Evolutionary conservation across 345 rosid species (phyloP), one percentile per base, ranked within the genome.

Genomic region (Rhizophora apiculata): DNA sequence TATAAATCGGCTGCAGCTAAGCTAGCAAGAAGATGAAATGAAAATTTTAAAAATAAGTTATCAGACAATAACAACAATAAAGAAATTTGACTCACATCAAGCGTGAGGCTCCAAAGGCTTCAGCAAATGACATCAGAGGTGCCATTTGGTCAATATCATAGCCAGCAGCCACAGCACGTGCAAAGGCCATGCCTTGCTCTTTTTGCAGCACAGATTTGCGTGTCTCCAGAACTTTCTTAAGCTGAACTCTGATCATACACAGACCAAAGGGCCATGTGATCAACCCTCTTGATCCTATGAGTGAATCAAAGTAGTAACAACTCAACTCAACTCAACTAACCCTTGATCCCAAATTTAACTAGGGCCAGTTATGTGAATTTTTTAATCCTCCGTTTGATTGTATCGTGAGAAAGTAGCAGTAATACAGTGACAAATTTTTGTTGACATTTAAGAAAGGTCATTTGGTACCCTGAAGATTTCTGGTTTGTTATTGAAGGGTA

Each of bases 131-230:
- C 73, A 89, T 81, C 73, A 96, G 66, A 68, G 94, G 83, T 15
- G 83, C 70, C 90, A 96, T 82, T 68, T 82, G 83, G 74, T 89
- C 93, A 85, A 86, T 70, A 61, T 88, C 97, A 76, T 89, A 96
- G 82, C 97, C 95, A 83, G 99, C 99, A 78, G 99, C 99, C 16
- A 79, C 91, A 74, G 99, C 97, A 73, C 97, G 96, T 57, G 99
- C 99, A 80, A 96, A 96, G 75, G 98, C 98, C 99, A 96, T 96
- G 43, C 98, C 99, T 86, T 96, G 99, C 84, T 96, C 99, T 79
- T 92, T 92, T 85, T 85, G 98, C 70, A 96, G 81, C 72, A 81
- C 83, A 60, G 76, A 79, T 84, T 68, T 89, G 62, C 99, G 86
- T 52, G 94, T 86, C 87, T 90, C 98, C 72, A 96, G 78, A 74